Evolutionary conservation across 345 rosid species (phyloP), one percentile per base, ranked within the genome.

Genomic region (Boechera retrofracta): DNA sequence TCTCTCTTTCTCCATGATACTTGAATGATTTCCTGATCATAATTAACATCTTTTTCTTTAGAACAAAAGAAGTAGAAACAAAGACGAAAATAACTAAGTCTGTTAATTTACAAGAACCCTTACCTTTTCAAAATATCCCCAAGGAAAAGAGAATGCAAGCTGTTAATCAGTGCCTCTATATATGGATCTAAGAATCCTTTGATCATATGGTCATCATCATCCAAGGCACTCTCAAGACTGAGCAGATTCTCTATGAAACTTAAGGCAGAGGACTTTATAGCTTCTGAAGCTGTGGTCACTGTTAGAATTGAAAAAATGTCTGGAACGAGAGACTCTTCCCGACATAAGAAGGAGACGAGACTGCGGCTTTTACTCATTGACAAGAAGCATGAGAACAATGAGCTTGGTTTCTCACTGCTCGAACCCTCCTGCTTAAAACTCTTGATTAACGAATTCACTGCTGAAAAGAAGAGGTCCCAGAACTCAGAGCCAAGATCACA

Each of bases 331-430:
- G 81, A 84, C 71, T 74, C 75, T 83, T 86, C 92, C 86, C 92
- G 82, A 51, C 61, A 74, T 67, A 93, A 72, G 47, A 86, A 78
- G 11, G 87, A 58, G n/a, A 89, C 87, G 6, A 89, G 96, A 39
- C 69, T 74, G 77, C 65, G 77, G 83, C 91, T 87, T 77, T 82
- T 83, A 79, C 98, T 93, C 94, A 93, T 93, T n/a, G 96, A 86
- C 85, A 88, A 69, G 84, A 93, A 89, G 86, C 94, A 89, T 39
- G 85, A 85, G 77, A 93, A 89, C 71, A 93, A 77, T 24, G 97
- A 87, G 79, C 97, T 93, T 45, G 93, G 97, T 79, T 85, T 93
- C 85, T 87, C 87, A 65, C 98, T 93, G 62, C 96, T 93, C 66
- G 96, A 86, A 67, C 97, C 92, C 71, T 89, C 93, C 71, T 85